These are phyloP conservation scores for Rickenella mellea DNA, from an alignment of 768 basidiomycete genomes.

Conservation along the genomic window DNA sequence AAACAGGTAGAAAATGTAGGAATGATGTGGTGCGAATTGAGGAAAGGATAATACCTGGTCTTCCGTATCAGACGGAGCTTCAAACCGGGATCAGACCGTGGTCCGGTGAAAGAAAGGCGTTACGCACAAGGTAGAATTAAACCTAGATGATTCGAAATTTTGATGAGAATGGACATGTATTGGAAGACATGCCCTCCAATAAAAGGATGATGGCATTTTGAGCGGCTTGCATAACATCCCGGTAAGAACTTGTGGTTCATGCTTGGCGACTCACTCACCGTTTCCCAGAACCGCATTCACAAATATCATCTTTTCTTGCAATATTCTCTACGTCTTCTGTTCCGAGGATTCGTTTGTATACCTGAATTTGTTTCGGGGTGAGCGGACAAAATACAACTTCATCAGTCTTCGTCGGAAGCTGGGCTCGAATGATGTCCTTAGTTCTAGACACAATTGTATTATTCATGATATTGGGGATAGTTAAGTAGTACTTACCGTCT, in stretches of 20 bases:
- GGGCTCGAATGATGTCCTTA: constrained; percentile 62
- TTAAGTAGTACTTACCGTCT: constrained; percentile 42
- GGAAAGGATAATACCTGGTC: constrained; percentile 46
- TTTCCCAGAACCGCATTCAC: constrained; percentile 57
- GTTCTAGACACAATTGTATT: constrained; percentile 32
- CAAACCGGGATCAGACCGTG: background rate
- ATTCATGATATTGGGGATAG: background rate
- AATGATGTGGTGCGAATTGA: background rate
- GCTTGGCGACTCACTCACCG: constrained; percentile 27
- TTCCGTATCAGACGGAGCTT: constrained; percentile 57
- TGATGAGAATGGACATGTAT: constrained; percentile 75
- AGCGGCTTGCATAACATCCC: constrained; percentile 35
- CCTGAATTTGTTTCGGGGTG: constrained; percentile 54
- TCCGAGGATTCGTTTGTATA: constrained; percentile 65
- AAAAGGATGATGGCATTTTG: constrained; percentile 44
- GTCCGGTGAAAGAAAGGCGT: background rate
- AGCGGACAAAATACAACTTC: constrained; percentile 92
- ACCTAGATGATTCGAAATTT: constrained; percentile 81
- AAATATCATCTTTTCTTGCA: constrained; percentile 49
- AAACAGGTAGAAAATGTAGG: background rate
- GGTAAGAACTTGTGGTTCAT: constrained; percentile 11
- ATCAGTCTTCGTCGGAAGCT: constrained; percentile 86
- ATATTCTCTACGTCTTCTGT: constrained; percentile 62
- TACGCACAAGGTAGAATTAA: constrained; percentile 71
- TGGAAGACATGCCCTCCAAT: constrained; percentile 52